phyloP scores from a whole-genome alignment of 306 rosid species.

The Carpinus fangiana region DNA sequence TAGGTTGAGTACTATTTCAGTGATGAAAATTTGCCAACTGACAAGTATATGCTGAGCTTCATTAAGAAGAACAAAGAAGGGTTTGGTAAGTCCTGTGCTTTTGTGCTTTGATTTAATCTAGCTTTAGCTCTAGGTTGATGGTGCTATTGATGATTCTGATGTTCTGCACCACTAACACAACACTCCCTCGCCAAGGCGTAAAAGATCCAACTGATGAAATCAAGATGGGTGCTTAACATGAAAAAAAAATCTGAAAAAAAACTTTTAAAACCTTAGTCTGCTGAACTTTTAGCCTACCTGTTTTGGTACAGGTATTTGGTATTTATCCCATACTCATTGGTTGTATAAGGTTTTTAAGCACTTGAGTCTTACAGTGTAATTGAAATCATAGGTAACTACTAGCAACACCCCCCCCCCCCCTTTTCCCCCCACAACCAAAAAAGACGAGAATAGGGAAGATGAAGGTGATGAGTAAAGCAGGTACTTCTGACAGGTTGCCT shows the following conservation, averaged over 20 bases:
- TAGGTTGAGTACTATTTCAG: conserved; percentile 96
- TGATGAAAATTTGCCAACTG: conserved; percentile 74
- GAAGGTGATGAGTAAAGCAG: conserved; percentile 55
- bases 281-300: background rate
- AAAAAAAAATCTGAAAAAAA: background rate
- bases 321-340: background rate
- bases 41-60: conserved; percentile 60
- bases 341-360: background rate
- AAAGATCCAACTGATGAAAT: background rate
- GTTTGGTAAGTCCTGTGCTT: conserved; percentile 57
- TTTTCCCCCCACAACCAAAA: background rate
- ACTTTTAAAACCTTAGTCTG: background rate
- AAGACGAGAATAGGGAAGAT: conserved; percentile 35
- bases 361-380: background rate
- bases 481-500: conserved; percentile 51
- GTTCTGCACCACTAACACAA: background rate
- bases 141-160: background rate
- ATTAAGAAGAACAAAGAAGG: conserved; percentile 89
- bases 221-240: background rate
- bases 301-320: background rate
- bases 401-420: background rate
- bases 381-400: background rate
- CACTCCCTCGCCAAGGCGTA: background rate
- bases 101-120: background rate
- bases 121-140: background rate